Evolutionary conservation across 2,329 filamentous ascomycete species (phyloP).

Genomic region (Xylariaceae sp.): DNA sequence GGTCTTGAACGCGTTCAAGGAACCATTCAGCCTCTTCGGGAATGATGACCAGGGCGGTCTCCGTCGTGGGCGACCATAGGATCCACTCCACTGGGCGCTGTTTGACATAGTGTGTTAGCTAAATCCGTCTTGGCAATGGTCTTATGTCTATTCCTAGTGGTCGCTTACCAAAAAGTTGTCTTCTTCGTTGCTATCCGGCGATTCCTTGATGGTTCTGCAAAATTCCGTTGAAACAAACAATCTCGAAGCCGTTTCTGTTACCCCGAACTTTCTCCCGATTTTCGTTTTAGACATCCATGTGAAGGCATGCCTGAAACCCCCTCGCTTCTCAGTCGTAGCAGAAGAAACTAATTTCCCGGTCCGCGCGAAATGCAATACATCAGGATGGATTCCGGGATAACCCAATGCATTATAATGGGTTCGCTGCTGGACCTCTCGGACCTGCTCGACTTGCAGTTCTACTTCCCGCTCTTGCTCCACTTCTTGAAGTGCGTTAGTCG

Average conservation of each 20-base stretch:
- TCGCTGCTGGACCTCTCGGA: conserved; percentile 51
- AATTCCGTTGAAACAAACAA: conserved; percentile 46
- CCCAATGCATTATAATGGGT: conserved; percentile 34
- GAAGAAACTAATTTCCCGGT: conserved; percentile 37
- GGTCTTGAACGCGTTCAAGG: conserved; percentile 30
- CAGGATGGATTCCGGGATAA: conserved; percentile 44
- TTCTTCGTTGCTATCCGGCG: conserved; percentile 7
- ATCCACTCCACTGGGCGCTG: conserved; percentile 56
- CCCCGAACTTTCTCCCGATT: conserved; percentile 31
- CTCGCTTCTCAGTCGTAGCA: conserved; percentile 16
- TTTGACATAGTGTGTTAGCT: conserved; percentile 10
- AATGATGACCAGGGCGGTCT: conserved; percentile 53
- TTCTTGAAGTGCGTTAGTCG: conserved; percentile 51
- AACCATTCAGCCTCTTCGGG: conserved; percentile 59
- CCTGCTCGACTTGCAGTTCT: conserved; percentile 53
- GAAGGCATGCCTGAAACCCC: conserved; percentile 40
- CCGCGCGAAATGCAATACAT: conserved; percentile 41
- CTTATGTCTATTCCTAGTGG: neutral
- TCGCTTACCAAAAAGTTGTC: conserved; percentile 29
- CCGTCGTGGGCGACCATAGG: conserved; percentile 44
- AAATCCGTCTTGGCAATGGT: too few relatives aligned
- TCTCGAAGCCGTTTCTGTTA: conserved; percentile 17
- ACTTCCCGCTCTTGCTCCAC: conserved; percentile 58
- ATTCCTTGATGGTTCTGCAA: conserved; percentile 36
- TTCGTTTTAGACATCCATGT: conserved; percentile 33